Conservation (phyloP, 495 filamentous ascomycete species). For the Aspergillus sclerotiicarbonarius region DNA sequence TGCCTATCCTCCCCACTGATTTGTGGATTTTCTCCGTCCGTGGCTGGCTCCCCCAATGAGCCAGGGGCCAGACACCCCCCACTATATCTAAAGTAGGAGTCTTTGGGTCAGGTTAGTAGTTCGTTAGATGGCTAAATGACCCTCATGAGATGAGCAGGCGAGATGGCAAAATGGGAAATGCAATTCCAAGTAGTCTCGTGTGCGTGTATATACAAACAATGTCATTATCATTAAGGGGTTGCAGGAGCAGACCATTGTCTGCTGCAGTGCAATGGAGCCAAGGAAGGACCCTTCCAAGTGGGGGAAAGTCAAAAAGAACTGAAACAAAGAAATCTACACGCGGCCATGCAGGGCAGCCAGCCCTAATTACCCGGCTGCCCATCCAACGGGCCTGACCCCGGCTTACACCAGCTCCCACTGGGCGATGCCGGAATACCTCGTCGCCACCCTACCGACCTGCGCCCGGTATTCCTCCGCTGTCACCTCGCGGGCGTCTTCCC, state of each 20-base stretch:
- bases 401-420: constrained; percentile 67
- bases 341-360: neutral
- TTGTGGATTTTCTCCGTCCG: neutral
- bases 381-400: neutral
- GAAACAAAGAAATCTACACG: neutral
- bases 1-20: neutral
- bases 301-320: neutral
- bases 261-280: neutral
- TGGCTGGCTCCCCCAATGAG: neutral
- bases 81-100: no score
- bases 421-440: constrained; percentile 60
- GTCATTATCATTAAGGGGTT: constrained; percentile 1
- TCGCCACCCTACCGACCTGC: constrained; percentile 57
- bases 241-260: neutral
- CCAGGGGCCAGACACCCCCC: no score
- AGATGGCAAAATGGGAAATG: neutral
- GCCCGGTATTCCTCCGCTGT: constrained; percentile 61
- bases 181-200: neutral
- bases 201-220: neutral
- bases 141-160: neutral
- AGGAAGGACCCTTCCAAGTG: neutral
- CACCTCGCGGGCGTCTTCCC: constrained; percentile 65
- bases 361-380: constrained; percentile 7
- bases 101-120: no score
- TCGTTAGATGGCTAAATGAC: no score